Evolutionary conservation across 306 rosid species (phyloP).

Genomic region (Casuarina equisetifolia): DNA sequence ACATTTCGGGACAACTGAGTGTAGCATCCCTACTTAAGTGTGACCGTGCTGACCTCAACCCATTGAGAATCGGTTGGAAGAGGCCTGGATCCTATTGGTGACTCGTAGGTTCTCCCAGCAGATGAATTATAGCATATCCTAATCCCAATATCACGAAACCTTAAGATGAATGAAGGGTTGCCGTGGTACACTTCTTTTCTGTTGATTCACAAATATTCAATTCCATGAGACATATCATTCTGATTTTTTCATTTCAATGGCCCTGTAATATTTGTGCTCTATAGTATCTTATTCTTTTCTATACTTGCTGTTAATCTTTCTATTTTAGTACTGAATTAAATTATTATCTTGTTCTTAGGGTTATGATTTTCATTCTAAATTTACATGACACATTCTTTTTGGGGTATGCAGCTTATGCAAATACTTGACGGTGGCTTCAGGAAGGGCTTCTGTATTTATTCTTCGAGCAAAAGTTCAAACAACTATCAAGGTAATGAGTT

Average conservation of each 20-base stretch:
- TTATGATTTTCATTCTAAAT: background rate
- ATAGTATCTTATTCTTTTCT: background rate
- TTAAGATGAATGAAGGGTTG: background rate
- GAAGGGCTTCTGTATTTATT: slow-evolving; percentile 43
- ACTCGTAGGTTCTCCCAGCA: too few species aligned
- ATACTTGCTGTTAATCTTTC: background rate
- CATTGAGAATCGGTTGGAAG: too few species aligned
- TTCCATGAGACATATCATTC: background rate
- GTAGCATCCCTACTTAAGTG: too few species aligned
- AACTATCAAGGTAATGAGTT: slow-evolving; percentile 37
- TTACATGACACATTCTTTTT: slow-evolving; percentile 5
- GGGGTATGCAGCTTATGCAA: slow-evolving; percentile 50
- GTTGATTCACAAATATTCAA: background rate
- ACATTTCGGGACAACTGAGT: too few species aligned
- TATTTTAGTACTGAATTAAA: background rate
- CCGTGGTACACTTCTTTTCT: background rate
- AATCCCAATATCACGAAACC: too few species aligned
- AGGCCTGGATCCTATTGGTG: too few species aligned
- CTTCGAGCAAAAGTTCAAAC: slow-evolving; percentile 34
- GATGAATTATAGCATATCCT: too few species aligned
- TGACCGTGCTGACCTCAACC: too few species aligned
- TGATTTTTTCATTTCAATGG: background rate
- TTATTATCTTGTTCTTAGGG: background rate
- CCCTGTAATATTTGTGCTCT: background rate
- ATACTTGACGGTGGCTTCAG: slow-evolving; percentile 60